Percentiles rank a stretch among this genome's conserved stretches.
Conservation (phyloP, 176 grass and related monocot genomes). For the Saccharum spontaneum region DNA sequence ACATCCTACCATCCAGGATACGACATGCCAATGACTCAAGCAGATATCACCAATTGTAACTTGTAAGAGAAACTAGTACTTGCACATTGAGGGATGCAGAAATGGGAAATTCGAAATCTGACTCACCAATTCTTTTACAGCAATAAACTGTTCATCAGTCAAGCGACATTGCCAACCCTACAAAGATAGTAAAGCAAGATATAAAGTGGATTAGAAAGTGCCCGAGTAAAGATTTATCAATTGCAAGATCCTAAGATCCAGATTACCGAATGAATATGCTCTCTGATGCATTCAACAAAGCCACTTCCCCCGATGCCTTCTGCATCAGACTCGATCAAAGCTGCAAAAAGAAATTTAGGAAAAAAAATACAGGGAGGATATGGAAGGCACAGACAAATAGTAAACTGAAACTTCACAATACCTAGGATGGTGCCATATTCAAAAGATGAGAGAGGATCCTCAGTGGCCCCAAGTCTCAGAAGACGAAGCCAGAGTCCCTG, state of each 20-base stretch:
- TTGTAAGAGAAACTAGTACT: slow-evolving; percentile 24
- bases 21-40: slow-evolving; percentile 14
- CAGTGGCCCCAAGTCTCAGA: slow-evolving; percentile 93
- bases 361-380: slow-evolving; percentile 26
- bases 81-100: background rate
- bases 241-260: slow-evolving; percentile 29
- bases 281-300: slow-evolving; percentile 99
- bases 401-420: slow-evolving; percentile 50
- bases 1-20: slow-evolving; percentile 12
- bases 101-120: slow-evolving; percentile 17
- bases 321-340: slow-evolving; percentile 98
- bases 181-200: slow-evolving; percentile 40
- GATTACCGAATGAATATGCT: slow-evolving; percentile 96
- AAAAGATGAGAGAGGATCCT: slow-evolving; percentile 99
- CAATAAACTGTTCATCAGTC: slow-evolving; percentile 98
- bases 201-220: slow-evolving; percentile 32
- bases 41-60: slow-evolving; percentile 13
- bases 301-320: slow-evolving; percentile 99
- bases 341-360: slow-evolving; percentile 50
- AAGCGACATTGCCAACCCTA: slow-evolving; percentile 99
- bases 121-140: slow-evolving; percentile 98
- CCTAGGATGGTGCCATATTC: slow-evolving; percentile 99
- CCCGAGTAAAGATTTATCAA: slow-evolving; percentile 11
- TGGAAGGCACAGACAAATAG: slow-evolving; percentile 10
- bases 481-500: slow-evolving; percentile 98